These are phyloP conservation scores for Lactarius psammicola DNA, from an alignment of 768 basidiomycete genomes.

Conservation along the genomic window DNA sequence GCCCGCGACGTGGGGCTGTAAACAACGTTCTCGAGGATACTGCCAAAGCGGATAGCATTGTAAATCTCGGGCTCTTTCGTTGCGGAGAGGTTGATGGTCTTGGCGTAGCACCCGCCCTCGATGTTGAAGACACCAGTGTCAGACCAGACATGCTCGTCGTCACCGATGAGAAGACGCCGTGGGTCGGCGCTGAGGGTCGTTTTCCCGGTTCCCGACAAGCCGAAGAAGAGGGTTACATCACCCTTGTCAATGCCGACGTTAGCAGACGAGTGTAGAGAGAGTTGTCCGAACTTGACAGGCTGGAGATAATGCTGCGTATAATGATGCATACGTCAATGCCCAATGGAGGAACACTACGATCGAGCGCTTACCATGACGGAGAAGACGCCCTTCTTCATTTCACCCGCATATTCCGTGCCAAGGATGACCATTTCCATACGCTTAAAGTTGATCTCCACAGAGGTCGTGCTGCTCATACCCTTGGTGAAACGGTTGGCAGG, in stretches of 20 bases:
- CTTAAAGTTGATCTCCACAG: conserved; percentile 99
- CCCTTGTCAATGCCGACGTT: conserved; percentile 87
- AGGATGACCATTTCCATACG: conserved; percentile 99
- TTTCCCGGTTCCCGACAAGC: conserved; percentile 97
- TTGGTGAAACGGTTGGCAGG: conserved; percentile 99
- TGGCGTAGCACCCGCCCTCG: conserved; percentile 99
- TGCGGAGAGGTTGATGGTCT: conserved; percentile 92
- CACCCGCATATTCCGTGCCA: conserved; percentile 95
- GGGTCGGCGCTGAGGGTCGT: conserved; percentile 98
- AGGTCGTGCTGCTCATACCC: conserved; percentile 99
- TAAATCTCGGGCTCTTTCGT: conserved; percentile 99
- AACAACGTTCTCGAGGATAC: conserved; percentile 98
- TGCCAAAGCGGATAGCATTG: conserved; percentile 91
- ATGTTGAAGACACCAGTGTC: conserved; percentile 99
- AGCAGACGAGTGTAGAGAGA: conserved; percentile 96
- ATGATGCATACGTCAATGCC: conserved; percentile 24
- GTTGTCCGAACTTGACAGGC: conserved; percentile 97
- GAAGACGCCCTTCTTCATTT: conserved; percentile 99
- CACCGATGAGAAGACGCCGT: conserved; percentile 89
- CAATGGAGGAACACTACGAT: conserved; percentile 6
- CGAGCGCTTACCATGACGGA: conserved; percentile 77
- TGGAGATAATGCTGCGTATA: conserved; percentile 83
- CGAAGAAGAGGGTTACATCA: conserved; percentile 98
- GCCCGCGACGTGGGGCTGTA: conserved; percentile 80
- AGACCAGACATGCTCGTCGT: conserved; percentile 99